These are phyloP conservation scores for Lycium barbarum DNA, from an alignment of 257 asterid species.

Conservation along the genomic window DNA sequence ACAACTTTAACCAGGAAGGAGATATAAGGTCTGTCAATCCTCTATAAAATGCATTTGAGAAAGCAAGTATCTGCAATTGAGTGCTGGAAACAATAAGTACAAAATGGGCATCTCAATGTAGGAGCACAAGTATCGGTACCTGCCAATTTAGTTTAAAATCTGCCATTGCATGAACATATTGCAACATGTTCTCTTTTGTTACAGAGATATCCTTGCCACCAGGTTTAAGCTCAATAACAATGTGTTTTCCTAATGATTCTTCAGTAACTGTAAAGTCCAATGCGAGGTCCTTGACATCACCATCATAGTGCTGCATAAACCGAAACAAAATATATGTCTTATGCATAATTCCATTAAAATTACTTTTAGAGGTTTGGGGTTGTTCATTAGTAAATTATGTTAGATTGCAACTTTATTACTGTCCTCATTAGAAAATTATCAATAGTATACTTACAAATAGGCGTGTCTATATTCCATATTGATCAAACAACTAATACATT, in stretches of 20 bases:
- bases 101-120: conserved; percentile 27
- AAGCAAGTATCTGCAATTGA: conserved; percentile 83
- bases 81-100: conserved; percentile 39
- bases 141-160: conserved; percentile 95
- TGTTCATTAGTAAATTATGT: not conserved
- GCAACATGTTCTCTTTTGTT: conserved; percentile 93
- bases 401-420: not conserved
- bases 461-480: not conserved
- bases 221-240: conserved; percentile 85
- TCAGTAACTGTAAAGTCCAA: conserved; percentile 97
- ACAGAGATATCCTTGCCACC: conserved; percentile 87
- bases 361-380: not conserved
- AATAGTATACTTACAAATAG: not conserved
- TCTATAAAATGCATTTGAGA: conserved; percentile 92
- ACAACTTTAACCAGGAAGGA: conserved; percentile 94
- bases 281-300: conserved; percentile 78
- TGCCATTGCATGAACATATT: conserved; percentile 94
- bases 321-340: conserved; percentile 7
- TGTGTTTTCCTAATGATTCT: conserved; percentile 78
- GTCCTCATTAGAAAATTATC: conserved; percentile 10
- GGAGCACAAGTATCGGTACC: conserved; percentile 52
- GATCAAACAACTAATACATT: not conserved
- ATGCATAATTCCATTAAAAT: conserved; percentile 9
- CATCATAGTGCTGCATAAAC: conserved; percentile 82
- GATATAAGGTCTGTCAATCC: conserved; percentile 93